These are phyloP conservation scores for Beta lomatogona DNA, from an alignment of 179 eudicot species.

Conservation along the genomic window DNA sequence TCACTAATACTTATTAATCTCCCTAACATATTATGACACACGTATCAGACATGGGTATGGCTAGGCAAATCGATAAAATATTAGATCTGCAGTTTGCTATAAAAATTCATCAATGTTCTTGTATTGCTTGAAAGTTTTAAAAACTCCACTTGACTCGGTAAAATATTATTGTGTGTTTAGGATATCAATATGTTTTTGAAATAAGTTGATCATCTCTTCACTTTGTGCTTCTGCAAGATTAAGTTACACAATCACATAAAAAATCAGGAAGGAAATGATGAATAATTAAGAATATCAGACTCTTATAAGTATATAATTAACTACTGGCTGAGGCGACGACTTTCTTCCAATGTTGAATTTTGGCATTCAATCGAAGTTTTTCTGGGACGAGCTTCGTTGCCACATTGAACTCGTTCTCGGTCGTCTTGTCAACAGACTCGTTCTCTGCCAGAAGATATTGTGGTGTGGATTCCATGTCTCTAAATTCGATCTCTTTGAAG, in stretches of 20 bases:
- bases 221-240: conserved; percentile 11
- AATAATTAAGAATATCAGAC: background rate
- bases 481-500: conserved; percentile 35
- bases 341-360: conserved; percentile 4
- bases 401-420: background rate
- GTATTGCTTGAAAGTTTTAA: background rate
- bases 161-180: background rate
- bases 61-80: too few relatives aligned
- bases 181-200: background rate
- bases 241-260: background rate
- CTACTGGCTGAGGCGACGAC: background rate
- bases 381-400: background rate
- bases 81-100: too few relatives aligned
- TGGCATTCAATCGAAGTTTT: background rate
- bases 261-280: background rate
- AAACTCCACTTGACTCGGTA: background rate
- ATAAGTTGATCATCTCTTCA: conserved; percentile 2
- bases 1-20: too few relatives aligned
- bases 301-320: background rate
- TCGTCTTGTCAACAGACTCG: background rate
- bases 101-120: background rate
- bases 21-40: too few relatives aligned
- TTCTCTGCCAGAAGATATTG: conserved; percentile 34
- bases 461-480: conserved; percentile 29
- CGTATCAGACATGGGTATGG: too few relatives aligned